Conservation (phyloP, 441 rosid genomes). For the Erodium trifolium region DNA sequence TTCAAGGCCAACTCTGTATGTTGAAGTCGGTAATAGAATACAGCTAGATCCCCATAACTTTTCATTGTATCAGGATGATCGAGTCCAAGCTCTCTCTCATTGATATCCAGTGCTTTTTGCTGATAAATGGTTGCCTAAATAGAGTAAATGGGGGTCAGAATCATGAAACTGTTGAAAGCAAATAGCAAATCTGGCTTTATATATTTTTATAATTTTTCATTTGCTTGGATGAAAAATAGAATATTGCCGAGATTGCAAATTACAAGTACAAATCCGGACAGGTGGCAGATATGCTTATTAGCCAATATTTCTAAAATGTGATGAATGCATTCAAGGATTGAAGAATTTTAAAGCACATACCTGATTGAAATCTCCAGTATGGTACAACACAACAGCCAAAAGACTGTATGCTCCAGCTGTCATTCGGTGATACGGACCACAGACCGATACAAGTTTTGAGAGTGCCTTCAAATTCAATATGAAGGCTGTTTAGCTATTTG, state of each 20-base stretch:
- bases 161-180: slow-evolving; percentile 18
- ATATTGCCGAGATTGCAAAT: slow-evolving; percentile 2
- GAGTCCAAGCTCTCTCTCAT: slow-evolving; percentile 84
- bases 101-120: slow-evolving; percentile 72
- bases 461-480: slow-evolving; percentile 51
- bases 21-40: slow-evolving; percentile 79
- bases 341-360: slow-evolving; percentile 33
- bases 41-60: slow-evolving; percentile 79
- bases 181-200: slow-evolving; percentile 8
- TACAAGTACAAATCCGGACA: neutral
- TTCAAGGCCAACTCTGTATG: slow-evolving; percentile 78
- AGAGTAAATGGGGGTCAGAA: slow-evolving; percentile 29
- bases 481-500: slow-evolving; percentile 20
- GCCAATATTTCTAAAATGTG: slow-evolving; percentile 3
- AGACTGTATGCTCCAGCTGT: slow-evolving; percentile 84
- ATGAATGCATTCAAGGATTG: slow-evolving; percentile 1
- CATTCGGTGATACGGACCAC: slow-evolving; percentile 87
- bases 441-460: slow-evolving; percentile 63
- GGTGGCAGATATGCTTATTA: neutral
- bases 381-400: slow-evolving; percentile 76
- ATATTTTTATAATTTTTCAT: neutral
- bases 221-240: neutral
- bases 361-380: slow-evolving; percentile 82
- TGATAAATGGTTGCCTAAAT: slow-evolving; percentile 76
- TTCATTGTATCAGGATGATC: slow-evolving; percentile 89